Base-by-base conservation (phyloP, 1,284 basidiomycete species). In the Erythrobasidium hasegawianum region DNA sequence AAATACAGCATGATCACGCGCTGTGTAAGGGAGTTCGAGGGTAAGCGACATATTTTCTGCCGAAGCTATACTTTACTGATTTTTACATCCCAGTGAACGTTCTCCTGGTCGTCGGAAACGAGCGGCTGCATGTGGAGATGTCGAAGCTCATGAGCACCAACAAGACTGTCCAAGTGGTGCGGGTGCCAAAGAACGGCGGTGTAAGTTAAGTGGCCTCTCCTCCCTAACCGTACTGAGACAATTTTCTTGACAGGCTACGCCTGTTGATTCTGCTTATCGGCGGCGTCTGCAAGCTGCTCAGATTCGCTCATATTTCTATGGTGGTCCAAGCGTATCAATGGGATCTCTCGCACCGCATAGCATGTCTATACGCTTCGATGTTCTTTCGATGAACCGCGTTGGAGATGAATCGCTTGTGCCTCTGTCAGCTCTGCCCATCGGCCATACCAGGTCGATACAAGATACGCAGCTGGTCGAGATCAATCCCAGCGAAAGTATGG, bases 41-140 rank as follows among this genome's bases (percentile, higher is more conserved):
- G 93, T 93, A 68, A 75, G 78, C 1, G 10, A n/a, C n/a, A n/a
- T n/a, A n/a, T n/a, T 14, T 33, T 47, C 16, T n/a, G n/a, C n/a
- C n/a, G n/a, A n/a, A n/a, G n/a, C n/a, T n/a, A n/a, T n/a, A n/a
- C n/a, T n/a, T n/a, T n/a, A n/a, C n/a, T n/a, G n/a, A n/a, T n/a
- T n/a, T n/a, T n/a, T n/a, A n/a, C n/a, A n/a, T n/a, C n/a, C n/a
- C 43, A 96, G 93, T 98, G 75, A 97, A 97, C 76, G 84, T 89
- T 50, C 87, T 98, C 67, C 82, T 98, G 57, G 88, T 99, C 40
- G 87, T 98, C 26, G 96, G 96, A 0, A 92, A 96, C 75, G 96
- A 98, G 76, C 97, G 98, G 75, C 85, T 98, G 66, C 90, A 92
- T 71, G 88, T 95, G 33, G 96, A 98, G 76, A 90, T 98, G 84